These are phyloP conservation scores for Pleurostoma richardsiae DNA, from an alignment of 2,329 filamentous ascomycete species.

Conservation along the genomic window DNA sequence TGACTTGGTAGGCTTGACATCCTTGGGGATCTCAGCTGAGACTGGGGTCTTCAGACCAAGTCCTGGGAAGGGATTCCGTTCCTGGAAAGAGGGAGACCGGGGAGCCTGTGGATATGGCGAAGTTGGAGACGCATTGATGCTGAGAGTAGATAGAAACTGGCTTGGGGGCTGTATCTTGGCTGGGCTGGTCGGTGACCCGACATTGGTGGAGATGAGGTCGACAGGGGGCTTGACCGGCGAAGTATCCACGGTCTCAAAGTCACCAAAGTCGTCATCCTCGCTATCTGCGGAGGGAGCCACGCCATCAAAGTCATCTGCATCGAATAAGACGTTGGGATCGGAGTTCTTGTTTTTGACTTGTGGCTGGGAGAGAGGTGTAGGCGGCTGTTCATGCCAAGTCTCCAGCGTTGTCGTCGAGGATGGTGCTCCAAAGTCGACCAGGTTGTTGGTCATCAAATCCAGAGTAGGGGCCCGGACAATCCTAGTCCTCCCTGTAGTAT, in stretches of 20 bases:
- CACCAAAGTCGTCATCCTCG: constrained; percentile 54
- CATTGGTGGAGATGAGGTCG: constrained; percentile 35
- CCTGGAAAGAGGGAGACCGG: constrained; percentile 41
- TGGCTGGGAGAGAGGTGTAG: constrained; percentile 8
- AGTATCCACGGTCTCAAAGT: constrained; percentile 46
- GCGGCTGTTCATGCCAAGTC: constrained; percentile 10
- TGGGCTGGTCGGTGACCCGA: constrained; percentile 19
- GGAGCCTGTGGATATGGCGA: constrained; percentile 37
- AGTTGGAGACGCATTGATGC: constrained; percentile 17
- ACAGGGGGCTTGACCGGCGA: constrained; percentile 2
- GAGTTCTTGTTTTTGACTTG: constrained; percentile 11
- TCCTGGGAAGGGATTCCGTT: constrained; percentile 43
- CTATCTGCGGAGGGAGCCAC: constrained; percentile 17
- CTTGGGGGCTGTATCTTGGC: constrained; percentile 18
- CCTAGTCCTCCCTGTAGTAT: constrained; percentile 13
- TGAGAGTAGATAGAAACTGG: constrained; percentile 21
- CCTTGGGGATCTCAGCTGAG: constrained; percentile 20
- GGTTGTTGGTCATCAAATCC: constrained; percentile 48
- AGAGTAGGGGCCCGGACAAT: constrained; percentile 44
- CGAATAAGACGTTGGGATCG: constrained; percentile 59
- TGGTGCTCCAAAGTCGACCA: constrained; percentile 31
- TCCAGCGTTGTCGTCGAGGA: constrained; percentile 9
- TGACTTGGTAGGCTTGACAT: constrained; percentile 22
- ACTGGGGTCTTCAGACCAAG: constrained; percentile 35
- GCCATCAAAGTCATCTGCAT: constrained; percentile 51